Conservation (phyloP, 495 filamentous ascomycete genomes). For the Trypethelium eluteriae region DNA sequence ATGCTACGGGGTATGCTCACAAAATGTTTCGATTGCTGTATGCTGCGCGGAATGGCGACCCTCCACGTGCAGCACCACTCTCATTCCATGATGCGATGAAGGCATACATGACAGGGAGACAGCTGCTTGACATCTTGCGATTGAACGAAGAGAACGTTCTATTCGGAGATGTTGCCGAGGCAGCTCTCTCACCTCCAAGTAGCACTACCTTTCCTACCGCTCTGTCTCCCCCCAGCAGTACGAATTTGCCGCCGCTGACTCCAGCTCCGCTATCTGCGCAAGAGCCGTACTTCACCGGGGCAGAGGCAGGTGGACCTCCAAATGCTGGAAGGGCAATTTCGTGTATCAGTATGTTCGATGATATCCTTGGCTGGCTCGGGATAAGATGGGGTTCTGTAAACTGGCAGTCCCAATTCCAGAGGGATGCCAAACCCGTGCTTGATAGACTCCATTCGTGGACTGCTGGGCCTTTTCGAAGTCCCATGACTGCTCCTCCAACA, state of each 20-base stretch:
- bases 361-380: slow-evolving; percentile 7
- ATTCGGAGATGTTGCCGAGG: slow-evolving; percentile 9
- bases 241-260: background rate
- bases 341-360: slow-evolving; percentile 2
- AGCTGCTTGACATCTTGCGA: slow-evolving; percentile 58
- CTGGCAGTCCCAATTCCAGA: background rate
- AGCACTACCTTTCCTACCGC: background rate
- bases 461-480: background rate
- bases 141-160: slow-evolving; percentile 45
- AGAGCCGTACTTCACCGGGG: background rate
- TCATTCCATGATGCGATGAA: slow-evolving; percentile 68
- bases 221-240: background rate
- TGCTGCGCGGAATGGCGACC: slow-evolving; percentile 41
- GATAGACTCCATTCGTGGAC: background rate
- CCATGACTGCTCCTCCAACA: background rate
- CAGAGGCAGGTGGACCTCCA: background rate
- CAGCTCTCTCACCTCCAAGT: background rate
- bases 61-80: slow-evolving; percentile 45
- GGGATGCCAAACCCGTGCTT: background rate
- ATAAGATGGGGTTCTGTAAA: background rate
- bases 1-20: slow-evolving; percentile 64
- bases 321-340: slow-evolving; percentile 9
- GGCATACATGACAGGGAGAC: slow-evolving; percentile 62
- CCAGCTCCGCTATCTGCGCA: background rate
- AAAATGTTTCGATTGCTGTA: slow-evolving; percentile 47